phyloP scores from a whole-genome alignment of 2,329 filamentous ascomycete species.

The Aspergillus pseudoviridinutans region DNA sequence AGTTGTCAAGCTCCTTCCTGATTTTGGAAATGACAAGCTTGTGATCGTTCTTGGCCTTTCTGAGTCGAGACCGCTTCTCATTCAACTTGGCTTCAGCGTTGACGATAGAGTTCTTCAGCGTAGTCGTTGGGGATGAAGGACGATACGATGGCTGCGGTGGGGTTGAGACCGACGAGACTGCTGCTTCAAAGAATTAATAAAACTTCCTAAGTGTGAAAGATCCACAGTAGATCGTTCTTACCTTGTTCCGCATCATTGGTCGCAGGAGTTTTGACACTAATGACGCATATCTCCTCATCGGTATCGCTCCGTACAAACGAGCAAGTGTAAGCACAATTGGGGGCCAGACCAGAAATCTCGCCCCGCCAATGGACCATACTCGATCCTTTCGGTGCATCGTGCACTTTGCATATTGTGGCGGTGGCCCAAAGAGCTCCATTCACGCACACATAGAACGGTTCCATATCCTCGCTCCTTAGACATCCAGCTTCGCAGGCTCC shows the following conservation, averaged over 20 bases:
- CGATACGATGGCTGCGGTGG: slow-evolving; percentile 56
- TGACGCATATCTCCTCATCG: slow-evolving; percentile 55
- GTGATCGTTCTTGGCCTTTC: slow-evolving; percentile 59
- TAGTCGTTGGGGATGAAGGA: slow-evolving; percentile 62
- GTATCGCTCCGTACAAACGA: slow-evolving; percentile 57
- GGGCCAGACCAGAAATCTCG: slow-evolving; percentile 62
- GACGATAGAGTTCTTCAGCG: slow-evolving; percentile 61
- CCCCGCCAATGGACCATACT: slow-evolving; percentile 53
- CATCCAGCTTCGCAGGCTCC: slow-evolving; percentile 26
- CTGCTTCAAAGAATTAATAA: slow-evolving; percentile 8
- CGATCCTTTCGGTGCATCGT: slow-evolving; percentile 42
- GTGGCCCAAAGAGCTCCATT: slow-evolving; percentile 65
- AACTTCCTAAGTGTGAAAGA: not conserved
- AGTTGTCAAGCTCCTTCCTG: slow-evolving; percentile 58
- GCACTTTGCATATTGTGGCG: slow-evolving; percentile 49
- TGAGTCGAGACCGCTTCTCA: slow-evolving; percentile 56
- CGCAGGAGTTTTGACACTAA: slow-evolving; percentile 60
- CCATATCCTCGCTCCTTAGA: slow-evolving; percentile 34
- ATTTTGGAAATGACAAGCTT: slow-evolving; percentile 55
- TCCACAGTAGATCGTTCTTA: slow-evolving; percentile 25
- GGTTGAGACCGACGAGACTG: slow-evolving; percentile 40
- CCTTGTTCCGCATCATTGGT: slow-evolving; percentile 57
- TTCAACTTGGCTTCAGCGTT: slow-evolving; percentile 58
- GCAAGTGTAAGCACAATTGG: slow-evolving; percentile 61
- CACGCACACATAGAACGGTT: slow-evolving; percentile 62